phyloP scores from a whole-genome alignment of 768 basidiomycete species.

The Leccinellum rugosiceps region DNA sequence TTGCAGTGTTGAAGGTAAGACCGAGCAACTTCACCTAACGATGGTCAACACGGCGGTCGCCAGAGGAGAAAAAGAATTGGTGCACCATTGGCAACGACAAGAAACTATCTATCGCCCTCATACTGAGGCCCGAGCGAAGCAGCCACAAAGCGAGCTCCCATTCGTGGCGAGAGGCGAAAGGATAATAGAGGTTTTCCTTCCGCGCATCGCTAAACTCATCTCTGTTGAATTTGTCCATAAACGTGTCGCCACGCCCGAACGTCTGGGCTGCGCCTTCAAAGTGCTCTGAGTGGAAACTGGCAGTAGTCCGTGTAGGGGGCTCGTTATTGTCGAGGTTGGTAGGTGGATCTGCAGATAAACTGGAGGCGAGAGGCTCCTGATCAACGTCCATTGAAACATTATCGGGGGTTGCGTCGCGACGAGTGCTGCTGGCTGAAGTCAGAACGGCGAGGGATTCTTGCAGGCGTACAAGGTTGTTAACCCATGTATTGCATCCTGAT shows the following conservation, averaged over 20 bases:
- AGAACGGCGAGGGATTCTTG: neutral
- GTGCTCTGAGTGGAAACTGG: neutral
- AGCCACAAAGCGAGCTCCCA: no score
- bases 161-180: neutral
- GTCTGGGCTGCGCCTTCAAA: neutral
- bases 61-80: no score
- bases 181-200: neutral
- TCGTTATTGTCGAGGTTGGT: neutral
- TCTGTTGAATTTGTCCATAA: neutral
- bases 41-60: no score
- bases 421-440: neutral
- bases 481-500: neutral
- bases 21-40: no score
- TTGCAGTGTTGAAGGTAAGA: no score
- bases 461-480: neutral
- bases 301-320: neutral
- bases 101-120: no score
- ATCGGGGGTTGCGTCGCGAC: neutral
- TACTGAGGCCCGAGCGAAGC: no score
- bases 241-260: neutral
- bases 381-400: neutral
- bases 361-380: neutral
- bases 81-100: no score
- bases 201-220: neutral
- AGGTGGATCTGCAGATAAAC: neutral